Base-by-base conservation (phyloP, 345 rosid species). In the Trapa incisa region DNA sequence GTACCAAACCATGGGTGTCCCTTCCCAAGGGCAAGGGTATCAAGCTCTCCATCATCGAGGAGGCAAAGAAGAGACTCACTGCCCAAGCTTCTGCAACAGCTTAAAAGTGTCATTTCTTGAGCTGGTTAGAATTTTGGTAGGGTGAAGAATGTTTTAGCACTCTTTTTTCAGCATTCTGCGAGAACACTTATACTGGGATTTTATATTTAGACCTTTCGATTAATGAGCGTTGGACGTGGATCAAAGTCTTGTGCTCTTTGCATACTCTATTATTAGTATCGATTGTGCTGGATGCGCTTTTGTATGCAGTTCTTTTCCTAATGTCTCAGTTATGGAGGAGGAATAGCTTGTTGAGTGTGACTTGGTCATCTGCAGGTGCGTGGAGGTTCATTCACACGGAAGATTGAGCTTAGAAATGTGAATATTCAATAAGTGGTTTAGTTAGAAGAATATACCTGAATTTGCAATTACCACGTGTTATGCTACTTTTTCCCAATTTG, bases 1-100 rank as follows among this genome's bases (percentile, higher is more conserved):
- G 96, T 47, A 71, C 88, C 16, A 89, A 87, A 75, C 96, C 96
- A 0, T 87, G 95, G 95, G 85, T 87, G 47, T 87, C 95, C 38
- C 90, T 89, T 72, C 96, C 96, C 10, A 89, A 84, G 83, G 93
- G 96, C 73, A 89, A 82, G 77, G 96, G 96, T 77, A 89, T 89
- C 52, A 87, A 89, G 83, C 73, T 89, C 37, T 82, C 89, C 3
- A 77, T 89, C 82, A 87, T 87, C 47, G 96, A 89, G 68, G 96
- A 89, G 75, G 94, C 96, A 2, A 83, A 83, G 80, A 89, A 83
- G 86, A 86, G 92, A 80, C 82, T 78, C 47, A 81, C 88, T 16
- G 80, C 91, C 8, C 89, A 85, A 68, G 73, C 82, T 32, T 74
- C 86, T 54, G 81, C 85, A 12, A 71, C 69, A 0, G 74, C 74